Evolutionary conservation across 140 eudicot genomes (phyloP), one percentile per base, ranked within the genome.

Genomic region (Cichorium intybus): DNA sequence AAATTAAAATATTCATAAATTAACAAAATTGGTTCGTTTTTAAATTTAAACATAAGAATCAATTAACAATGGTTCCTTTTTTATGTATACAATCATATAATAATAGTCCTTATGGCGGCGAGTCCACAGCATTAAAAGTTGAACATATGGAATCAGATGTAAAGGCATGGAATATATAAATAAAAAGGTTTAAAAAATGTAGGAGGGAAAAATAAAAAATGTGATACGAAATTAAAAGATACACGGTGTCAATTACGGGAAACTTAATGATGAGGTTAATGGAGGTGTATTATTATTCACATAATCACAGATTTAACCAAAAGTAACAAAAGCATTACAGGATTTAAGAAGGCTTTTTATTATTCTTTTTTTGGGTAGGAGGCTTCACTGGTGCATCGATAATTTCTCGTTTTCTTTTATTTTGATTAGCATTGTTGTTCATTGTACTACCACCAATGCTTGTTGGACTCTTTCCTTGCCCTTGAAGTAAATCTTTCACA

Each of bases 331-430:
- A 69, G 33, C 46, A 11, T 68, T 70, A 81, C 9, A n/a, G n/a
- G 58, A 66, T 43, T 15, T 43, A 43, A 0, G 18, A 43, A 28
- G 69, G 76, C 83, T 76, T 87, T 77, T 83, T 83, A 72, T 68
- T 75, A 72, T 68, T 75, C 84, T 60, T 88, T 66, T 85, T 87
- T 72, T 82, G 95, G 49, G 89, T 11, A 48, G 81, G 70, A 68
- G 81, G 70, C 70, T 78, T 93, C 8, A 77, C 77, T 9, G 70
- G 79, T 41, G 81, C 81, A 48, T 82, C 84, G 45, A 68, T 56
- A 10, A 62, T 72, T 75, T 84, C 94, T 39, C 76, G 76, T 75
- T 83, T 93, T 35, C 93, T 64, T 64, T 80, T 85, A 71, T 67
- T 82, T 56, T 83, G 83, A 73, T 74, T 77, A 48, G 9, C 27